Base-by-base conservation (phyloP, 176 grass and related monocot genomes). In the Carex littledalei region DNA sequence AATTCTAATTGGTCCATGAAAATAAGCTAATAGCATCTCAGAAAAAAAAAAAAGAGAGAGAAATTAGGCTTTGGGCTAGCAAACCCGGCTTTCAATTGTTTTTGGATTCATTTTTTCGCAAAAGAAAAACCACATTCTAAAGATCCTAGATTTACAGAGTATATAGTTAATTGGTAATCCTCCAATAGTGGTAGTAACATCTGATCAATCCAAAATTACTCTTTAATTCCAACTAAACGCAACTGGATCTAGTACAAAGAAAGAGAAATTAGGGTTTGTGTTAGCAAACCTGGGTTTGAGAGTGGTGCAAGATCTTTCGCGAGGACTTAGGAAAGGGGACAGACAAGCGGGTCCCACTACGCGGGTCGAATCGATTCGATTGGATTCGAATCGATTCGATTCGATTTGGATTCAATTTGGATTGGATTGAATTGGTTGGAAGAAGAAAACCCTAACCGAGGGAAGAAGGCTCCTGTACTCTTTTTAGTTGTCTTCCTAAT, bases 171-270 rank as follows among this genome's bases (percentile, higher is more conserved):
- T 20, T n/a, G 39, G 39, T 41, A 41, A 0, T 41, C 7, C 4
- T 41, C 4, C 4, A 41, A 41, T 41, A 41, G 39, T 29, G 29
- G 29, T 41, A 6, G 39, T 6, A 41, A 41, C 39, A 41, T 41
- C 5, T 41, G 7, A 45, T 29, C 29, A 29, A 29, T 29, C 13
- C 8, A 18, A 69, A 37, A 5, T n/a, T 2, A 69, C 34, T 69
- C 12, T 37, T 14, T 52, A 79, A 58, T 79, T 79, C 50, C 24
- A 79, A 79, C 34, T 24, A 11, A 79, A 79, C 35, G 3, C 76
- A 79, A 31, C 54, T 79, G 50, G 47, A 79, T 79, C 76, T 59
- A 57, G 49, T 24, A 79, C n/a, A 79, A 37, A 68, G 3, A 60
- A 60, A 37, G 39, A 67, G 3, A 37, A 14, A 8, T 69, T 39